Conservation (phyloP, 2,329 filamentous ascomycete species). For the Fusarium floridanum region DNA sequence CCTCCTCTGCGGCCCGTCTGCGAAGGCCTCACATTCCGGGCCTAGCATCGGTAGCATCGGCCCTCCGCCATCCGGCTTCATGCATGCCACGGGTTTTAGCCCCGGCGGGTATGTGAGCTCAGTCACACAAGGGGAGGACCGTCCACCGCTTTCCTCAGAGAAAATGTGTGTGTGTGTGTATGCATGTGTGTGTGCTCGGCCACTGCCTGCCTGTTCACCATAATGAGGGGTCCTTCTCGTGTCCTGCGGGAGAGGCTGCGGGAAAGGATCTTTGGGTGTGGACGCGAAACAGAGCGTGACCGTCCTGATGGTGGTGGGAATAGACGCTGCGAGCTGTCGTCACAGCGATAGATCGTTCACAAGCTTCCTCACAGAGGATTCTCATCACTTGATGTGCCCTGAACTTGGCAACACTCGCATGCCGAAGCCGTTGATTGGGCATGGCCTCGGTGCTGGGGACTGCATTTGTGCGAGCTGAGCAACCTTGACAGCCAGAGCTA, state of each 20-base stretch:
- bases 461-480: not conserved
- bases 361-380: conserved; percentile 17
- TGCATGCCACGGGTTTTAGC: conserved; percentile 47
- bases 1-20: conserved; percentile 46
- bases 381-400: conserved; percentile 27
- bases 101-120: conserved; percentile 47
- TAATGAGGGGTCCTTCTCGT: not conserved
- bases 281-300: conserved; percentile 17
- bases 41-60: conserved; percentile 39
- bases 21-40: conserved; percentile 33
- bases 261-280: conserved; percentile 14
- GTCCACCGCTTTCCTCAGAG: conserved; percentile 13
- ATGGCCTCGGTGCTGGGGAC: not conserved
- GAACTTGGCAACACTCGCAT: conserved; percentile 10
- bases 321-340: conserved; percentile 6
- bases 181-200: conserved; percentile 1
- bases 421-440: not conserved
- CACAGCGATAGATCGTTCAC: not conserved
- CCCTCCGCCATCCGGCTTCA: conserved; percentile 38
- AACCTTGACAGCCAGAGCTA: conserved; percentile 1
- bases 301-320: conserved; percentile 9
- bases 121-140: conserved; percentile 38
- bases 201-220: conserved; percentile 13
- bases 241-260: not conserved
- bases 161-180: not conserved